Base-by-base conservation (phyloP, 768 basidiomycete genomes). In the Xerocomellus dryophilus region DNA sequence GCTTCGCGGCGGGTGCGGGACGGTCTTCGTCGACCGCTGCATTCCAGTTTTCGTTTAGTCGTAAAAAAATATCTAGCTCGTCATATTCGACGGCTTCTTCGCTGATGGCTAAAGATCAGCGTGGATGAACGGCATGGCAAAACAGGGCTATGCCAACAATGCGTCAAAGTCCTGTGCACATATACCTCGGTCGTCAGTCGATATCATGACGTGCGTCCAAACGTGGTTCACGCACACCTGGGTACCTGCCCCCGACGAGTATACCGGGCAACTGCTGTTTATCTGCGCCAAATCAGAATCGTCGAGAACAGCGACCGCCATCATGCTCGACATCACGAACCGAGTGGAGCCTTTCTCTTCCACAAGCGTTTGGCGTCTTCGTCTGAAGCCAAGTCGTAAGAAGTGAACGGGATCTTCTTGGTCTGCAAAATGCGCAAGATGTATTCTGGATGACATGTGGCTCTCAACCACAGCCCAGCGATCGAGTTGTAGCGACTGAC, bases 261-360 rank as follows among this genome's bases (percentile, higher is more conserved):
- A 93, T 84, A 3, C 91, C 92, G 21, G 91, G 91, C 5, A 93
- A 75, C 61, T 90, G 89, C 59, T 90, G 88, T 61, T 92, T 91
- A 67, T 84, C 92, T 90, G 65, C 12, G 40, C 4, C 47, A 15
- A 20, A 39, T 60, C 45, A 57, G 51, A 43, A 36, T 25, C 15
- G 39, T 25, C 15, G 39, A 40, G 35, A n/a, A 18, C 38, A 18
- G 3, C 8, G 14, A 38, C n/a, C 5, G 20, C 20, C 35, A 36
- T 43, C 41, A 29, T 9, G 43, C 17, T 35, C 42, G 25, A 50
- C 10, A 34, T 15, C 14, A 62, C 71, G 55, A 45, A 86, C 89
- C 82, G 62, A 67, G 61, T 35, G 91, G 91, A 1, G 86, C 88
- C 66, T 86, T 93, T 60, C 92, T 78, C 68, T 78, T 86, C 91